Evolutionary conservation across 495 filamentous ascomycete species (phyloP), one percentile per base, ranked within the genome.

Genomic region (Penicillium riverlandense): DNA sequence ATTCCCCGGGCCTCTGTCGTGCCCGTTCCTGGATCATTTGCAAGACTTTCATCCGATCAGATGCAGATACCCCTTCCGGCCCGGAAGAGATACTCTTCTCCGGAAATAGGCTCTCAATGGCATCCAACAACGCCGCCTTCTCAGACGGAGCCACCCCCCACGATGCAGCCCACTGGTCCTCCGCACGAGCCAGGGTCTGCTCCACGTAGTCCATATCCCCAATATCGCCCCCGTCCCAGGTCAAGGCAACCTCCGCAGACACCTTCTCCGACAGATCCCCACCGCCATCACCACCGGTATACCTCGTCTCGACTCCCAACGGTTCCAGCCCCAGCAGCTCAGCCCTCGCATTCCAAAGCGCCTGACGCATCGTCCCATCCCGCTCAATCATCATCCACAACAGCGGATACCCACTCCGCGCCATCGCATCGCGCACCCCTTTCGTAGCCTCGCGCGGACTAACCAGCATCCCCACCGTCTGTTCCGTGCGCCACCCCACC

Each of bases 401-500:
- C 55, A 92, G 72, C 11, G 88, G 85, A 66, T 73, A 79, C 28
- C 68, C 49, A 48, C 82, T 88, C 46, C 78, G 63, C 32, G 71
- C 78, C 53, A 96, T 50, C 29, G 86, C 78, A 15, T 88, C 80
- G 46, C 78, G 58, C 10, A 84, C 77, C 0, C 80, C 81, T 44
- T 63, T 72, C 11, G 78, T 82, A 35, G 77, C 71, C 49, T 72
- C 67, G 46, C 67, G 58, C 44, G 67, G 65, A 40, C 79, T 69
- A 6, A 84, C 70, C 47, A 95, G 57, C 9, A 92, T 49, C 0
- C 78, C 90, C 16, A 89, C 52, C 8, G 82, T 77, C 11, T 74
- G 69, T 8, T 61, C 54, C 8, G 72, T 74, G 38, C 79, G 67
- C 82, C 82, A 92, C 3, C 80, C 81, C 0, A 72, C 67, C 28